Percentiles rank a stretch among this genome's conserved stretches.
Conservation (phyloP, 345 rosid species). For the Lumnitzera littorea region DNA sequence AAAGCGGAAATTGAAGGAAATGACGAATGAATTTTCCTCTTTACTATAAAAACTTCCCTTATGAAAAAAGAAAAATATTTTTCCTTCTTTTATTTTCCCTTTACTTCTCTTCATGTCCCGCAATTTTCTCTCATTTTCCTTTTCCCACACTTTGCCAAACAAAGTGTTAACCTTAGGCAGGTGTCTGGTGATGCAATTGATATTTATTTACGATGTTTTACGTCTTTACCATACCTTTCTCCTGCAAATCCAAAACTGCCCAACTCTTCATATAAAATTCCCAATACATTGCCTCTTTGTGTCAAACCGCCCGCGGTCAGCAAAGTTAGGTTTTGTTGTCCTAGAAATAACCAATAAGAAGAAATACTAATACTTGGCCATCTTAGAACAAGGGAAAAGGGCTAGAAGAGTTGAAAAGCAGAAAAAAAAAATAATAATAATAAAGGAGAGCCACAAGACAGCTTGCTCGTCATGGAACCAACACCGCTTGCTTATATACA, state of each 20-base stretch:
- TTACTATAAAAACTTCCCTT: no score
- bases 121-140: no score
- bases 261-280: constrained; percentile 8
- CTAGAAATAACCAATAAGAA: constrained; percentile 6
- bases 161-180: no score
- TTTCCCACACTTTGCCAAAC: no score
- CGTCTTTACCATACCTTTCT: constrained; percentile 13
- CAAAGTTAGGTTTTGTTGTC: constrained; percentile 17
- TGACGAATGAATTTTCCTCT: no score
- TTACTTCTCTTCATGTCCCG: no score
- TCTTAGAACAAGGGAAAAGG: not conserved
- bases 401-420: not conserved
- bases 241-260: constrained; percentile 9
- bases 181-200: no score
- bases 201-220: no score
- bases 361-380: constrained; percentile 10
- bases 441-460: not conserved
- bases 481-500: not conserved
- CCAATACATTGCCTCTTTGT: not conserved
- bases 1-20: no score
- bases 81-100: no score
- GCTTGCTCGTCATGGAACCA: constrained; percentile 6
- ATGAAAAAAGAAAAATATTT: no score
- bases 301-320: constrained; percentile 17
- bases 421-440: not conserved